phyloP scores from a whole-genome alignment of 164 flowering plant species.

The Magnolia sinica region DNA sequence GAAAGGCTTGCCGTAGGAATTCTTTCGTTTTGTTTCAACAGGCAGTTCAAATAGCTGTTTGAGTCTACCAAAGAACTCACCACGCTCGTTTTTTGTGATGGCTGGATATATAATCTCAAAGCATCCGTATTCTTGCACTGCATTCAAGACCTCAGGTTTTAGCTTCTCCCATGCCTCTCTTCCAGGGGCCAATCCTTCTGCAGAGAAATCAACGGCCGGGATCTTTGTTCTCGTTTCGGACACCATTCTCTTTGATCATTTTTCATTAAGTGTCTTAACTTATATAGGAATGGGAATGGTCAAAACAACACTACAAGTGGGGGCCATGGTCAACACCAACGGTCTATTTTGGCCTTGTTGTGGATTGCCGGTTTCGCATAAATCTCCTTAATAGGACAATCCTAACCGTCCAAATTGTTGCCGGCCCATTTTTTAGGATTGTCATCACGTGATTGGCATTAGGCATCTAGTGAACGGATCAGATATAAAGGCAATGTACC shows the following conservation, averaged over 20 bases:
- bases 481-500: too few relatives aligned
- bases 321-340: background rate
- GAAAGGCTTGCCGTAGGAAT: background rate
- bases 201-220: too few relatives aligned
- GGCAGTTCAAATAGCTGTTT: background rate
- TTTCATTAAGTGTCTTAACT: background rate
- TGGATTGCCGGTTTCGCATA: too few relatives aligned
- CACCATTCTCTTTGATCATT: too few relatives aligned
- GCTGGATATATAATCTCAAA: background rate
- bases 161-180: background rate
- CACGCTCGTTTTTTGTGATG: background rate
- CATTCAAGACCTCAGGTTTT: background rate
- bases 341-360: background rate
- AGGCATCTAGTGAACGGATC: too few relatives aligned
- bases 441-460: too few relatives aligned
- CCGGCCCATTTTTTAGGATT: too few relatives aligned
- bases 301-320: background rate
- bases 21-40: background rate
- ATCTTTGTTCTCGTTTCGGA: too few relatives aligned
- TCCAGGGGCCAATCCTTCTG: background rate
- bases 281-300: background rate
- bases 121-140: background rate
- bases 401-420: too few relatives aligned
- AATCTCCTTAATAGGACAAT: too few relatives aligned
- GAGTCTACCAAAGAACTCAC: background rate